Evolutionary conservation across 202 grass and related monocot genomes (phyloP).

Genomic region (Sporobolus alterniflorus): DNA sequence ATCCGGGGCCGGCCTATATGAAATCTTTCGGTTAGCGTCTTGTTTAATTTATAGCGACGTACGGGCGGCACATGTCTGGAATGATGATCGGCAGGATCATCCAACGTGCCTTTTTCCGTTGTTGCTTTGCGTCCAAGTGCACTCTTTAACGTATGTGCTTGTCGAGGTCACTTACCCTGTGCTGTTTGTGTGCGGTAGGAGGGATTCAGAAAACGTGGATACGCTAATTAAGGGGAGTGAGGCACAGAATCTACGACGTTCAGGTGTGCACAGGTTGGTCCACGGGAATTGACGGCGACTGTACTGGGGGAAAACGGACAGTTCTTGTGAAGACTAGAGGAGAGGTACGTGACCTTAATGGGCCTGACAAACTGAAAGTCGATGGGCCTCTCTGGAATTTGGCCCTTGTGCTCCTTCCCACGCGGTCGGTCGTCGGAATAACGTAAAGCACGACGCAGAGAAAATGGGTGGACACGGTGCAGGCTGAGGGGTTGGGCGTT

Average conservation of each 20-base stretch:
- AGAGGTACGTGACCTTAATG: neutral
- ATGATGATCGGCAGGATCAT: neutral
- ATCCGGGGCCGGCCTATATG: neutral
- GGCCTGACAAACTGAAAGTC: neutral
- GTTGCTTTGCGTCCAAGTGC: no score
- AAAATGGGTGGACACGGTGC: no score
- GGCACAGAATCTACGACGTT: neutral
- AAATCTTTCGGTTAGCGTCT: slow-evolving; percentile 18
- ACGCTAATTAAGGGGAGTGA: neutral
- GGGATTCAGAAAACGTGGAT: neutral
- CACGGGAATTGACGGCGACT: no score
- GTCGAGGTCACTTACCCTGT: slow-evolving; percentile 3
- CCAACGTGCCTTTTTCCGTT: no score
- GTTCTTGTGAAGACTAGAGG: no score
- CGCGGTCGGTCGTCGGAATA: no score
- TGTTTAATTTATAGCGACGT: no score
- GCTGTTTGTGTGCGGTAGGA: neutral
- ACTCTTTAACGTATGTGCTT: no score
- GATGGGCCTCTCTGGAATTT: neutral
- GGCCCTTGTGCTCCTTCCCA: neutral
- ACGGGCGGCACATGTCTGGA: neutral
- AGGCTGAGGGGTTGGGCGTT: no score
- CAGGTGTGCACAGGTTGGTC: neutral
- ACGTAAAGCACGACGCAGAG: no score
- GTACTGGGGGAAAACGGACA: no score